Base-by-base conservation (phyloP, 345 rosid species). In the Litchi chinensis region DNA sequence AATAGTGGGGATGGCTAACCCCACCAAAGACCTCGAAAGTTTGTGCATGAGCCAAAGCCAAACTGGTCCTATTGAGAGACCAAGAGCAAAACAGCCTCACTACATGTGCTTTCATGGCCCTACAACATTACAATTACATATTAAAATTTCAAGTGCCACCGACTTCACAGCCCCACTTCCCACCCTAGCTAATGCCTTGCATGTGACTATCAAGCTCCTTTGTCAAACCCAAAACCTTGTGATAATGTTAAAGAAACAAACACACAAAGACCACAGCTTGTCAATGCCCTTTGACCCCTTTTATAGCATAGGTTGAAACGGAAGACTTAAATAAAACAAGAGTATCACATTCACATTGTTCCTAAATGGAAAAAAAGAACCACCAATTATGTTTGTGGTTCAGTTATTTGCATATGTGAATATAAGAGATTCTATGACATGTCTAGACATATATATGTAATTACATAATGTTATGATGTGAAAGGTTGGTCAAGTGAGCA, bases 41-140 rank as follows among this genome's bases (percentile, higher is more conserved):
- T 48, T 21, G 40, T 57, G 81, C 32, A 74, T 3, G 66, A 76
- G 78, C 81, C 79, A n/a, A 10, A 50, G 11, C 50, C 32, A 67
- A 82, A 79, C 63, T 28, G 21, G 77, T 37, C 15, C 57, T 59
- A 18, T 46, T 46, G 50, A 46, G 52, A n/a, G 10, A 57, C 10
- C 21, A 57, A 60, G 82, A 65, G 50, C 73, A 70, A 79, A 77
- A 40, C 76, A 81, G 43, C 44, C 56, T 80, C 66, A 59, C n/a
- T 57, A 56, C 85, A 86, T 82, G 87, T 85, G 89, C 82, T 41
- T 71, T 11, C 1, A 5, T 65, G 87, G 78, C 71, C 90, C 89
- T 84, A 86, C 88, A 73, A 5, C 43, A 28, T 28, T 50, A 15
- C 73, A 0, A 66, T 3, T 8, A 40, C 71, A 68, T 10, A 70